phyloP scores from a whole-genome alignment of 129 eudicot species.

The Flaveria robusta region DNA sequence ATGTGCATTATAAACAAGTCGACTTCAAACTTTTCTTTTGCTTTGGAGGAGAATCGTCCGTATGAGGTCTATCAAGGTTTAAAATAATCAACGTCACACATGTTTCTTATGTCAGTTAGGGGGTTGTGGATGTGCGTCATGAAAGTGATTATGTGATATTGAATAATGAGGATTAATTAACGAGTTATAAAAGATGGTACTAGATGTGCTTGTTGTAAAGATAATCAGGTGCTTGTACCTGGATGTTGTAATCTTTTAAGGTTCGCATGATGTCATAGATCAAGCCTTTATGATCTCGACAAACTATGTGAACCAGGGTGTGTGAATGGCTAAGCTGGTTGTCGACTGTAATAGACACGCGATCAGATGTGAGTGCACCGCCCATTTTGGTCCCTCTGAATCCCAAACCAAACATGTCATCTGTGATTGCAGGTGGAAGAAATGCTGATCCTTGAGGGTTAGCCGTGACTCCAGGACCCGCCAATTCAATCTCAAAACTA shows the following conservation, averaged over 20 bases:
- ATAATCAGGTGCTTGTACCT: conserved; percentile 29
- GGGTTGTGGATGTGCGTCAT: neutral
- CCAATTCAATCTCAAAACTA: conserved; percentile 52
- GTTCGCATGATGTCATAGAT: conserved; percentile 54
- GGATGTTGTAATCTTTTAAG: conserved; percentile 52
- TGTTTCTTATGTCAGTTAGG: neutral
- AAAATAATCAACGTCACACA: too few relatives aligned
- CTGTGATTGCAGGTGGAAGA: conserved; percentile 44
- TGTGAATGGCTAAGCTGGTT: conserved; percentile 55
- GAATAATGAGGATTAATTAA: neutral
- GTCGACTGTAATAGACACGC: conserved; percentile 39
- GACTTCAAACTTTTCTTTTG: conserved; percentile 36
- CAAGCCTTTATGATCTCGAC: conserved; percentile 57
- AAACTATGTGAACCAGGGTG: conserved; percentile 45
- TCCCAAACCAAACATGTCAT: conserved; percentile 38
- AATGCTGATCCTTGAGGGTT: conserved; percentile 47
- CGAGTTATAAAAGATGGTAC: neutral
- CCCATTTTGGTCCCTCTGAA: conserved; percentile 23
- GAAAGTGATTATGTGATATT: neutral
- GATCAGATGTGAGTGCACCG: conserved; percentile 22
- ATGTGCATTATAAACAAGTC: conserved; percentile 49
- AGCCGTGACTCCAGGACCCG: conserved; percentile 38
- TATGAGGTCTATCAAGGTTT: conserved; percentile 34
- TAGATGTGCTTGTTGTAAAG: conserved; percentile 1
- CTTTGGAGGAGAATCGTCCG: conserved; percentile 41